Conservation (phyloP, 1,284 basidiomycete species). For the Apiotrichum mycotoxinovorans region DNA sequence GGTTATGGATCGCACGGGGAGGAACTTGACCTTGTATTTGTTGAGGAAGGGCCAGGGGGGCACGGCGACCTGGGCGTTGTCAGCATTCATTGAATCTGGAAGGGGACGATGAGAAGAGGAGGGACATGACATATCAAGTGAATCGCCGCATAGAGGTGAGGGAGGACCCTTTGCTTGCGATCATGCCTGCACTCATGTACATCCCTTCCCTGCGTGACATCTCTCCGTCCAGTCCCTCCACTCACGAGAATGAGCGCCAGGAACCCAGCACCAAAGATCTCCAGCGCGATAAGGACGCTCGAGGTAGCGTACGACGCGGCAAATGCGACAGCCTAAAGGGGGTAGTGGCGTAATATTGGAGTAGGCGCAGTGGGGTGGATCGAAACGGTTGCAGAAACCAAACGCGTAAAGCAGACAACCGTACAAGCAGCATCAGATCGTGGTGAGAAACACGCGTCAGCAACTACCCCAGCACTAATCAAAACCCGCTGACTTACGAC, state of each 20-base stretch:
- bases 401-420: too few relatives aligned
- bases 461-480: background rate
- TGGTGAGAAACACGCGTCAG: too few relatives aligned
- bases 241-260: constrained; percentile 31
- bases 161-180: too few relatives aligned
- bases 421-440: too few relatives aligned
- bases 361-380: background rate
- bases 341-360: background rate
- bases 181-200: too few relatives aligned
- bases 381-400: too few relatives aligned
- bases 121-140: background rate
- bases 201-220: too few relatives aligned
- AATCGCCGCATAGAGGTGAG: too few relatives aligned
- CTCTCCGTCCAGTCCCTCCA: background rate
- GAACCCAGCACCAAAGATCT: constrained; percentile 37
- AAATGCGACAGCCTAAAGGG: constrained; percentile 32
- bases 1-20: constrained; percentile 25
- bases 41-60: constrained; percentile 44
- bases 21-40: constrained; percentile 34
- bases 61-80: constrained; percentile 24
- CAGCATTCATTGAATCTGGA: background rate
- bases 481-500: constrained; percentile 26
- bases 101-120: background rate
- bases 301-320: constrained; percentile 26
- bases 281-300: constrained; percentile 37